Conservation (phyloP, 2,329 filamentous ascomycete species). For the Orbilia ellipsospora region DNA sequence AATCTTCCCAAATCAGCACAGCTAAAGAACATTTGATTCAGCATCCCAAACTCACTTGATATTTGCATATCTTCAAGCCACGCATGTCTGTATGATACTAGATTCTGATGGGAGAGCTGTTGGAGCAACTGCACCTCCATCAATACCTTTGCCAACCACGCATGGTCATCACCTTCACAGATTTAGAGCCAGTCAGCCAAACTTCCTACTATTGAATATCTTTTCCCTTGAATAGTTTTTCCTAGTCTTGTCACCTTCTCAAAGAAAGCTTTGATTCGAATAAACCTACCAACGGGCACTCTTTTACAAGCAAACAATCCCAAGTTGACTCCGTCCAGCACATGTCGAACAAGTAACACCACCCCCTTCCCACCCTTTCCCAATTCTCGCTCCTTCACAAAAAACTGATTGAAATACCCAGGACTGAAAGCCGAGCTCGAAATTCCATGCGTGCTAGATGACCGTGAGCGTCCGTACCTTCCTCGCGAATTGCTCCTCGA, state of each 20-base stretch:
- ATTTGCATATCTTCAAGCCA: conserved; percentile 93
- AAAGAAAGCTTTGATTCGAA: background rate
- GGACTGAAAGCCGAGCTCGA: conserved; percentile 87
- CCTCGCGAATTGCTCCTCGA: conserved; percentile 55
- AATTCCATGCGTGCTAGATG: conserved; percentile 69
- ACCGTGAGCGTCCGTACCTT: conserved; percentile 63
- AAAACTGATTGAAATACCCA: conserved; percentile 92
- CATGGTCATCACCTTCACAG: conserved; percentile 77
- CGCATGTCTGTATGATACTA: conserved; percentile 96
- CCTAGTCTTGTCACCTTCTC: background rate
- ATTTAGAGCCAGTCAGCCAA: background rate
- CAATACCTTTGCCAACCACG: conserved; percentile 93
- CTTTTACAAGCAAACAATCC: conserved; percentile 97
- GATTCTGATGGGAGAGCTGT: conserved; percentile 89
- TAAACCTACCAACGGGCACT: conserved; percentile 76
- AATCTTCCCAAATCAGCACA: conserved; percentile 64
- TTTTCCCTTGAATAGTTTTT: too few relatives aligned
- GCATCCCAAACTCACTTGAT: conserved; percentile 65
- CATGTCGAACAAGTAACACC: conserved; percentile 90
- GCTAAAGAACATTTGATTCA: conserved; percentile 15
- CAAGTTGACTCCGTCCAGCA: conserved; percentile 86
- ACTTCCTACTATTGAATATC: too few relatives aligned
- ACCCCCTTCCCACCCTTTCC: conserved; percentile 94
- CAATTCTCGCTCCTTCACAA: conserved; percentile 85
- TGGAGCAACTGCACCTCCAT: conserved; percentile 93